Evolutionary conservation across 352 stramenopile species (phyloP), one percentile per base, ranked within the genome.

Genomic region (Phytophthora boehmeriae): DNA sequence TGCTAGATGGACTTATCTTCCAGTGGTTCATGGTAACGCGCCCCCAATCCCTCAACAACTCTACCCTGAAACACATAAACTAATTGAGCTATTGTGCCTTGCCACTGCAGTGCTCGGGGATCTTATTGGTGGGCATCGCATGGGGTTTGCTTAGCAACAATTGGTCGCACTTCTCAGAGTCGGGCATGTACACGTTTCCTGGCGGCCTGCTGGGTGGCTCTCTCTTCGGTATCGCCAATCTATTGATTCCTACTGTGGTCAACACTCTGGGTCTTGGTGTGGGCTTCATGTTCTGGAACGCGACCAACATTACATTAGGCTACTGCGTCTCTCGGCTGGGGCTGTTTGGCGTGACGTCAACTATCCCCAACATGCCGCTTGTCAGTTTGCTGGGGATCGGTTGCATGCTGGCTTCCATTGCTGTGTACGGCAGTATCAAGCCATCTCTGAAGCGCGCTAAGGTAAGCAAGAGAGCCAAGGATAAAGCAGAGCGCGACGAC

Each of bases 281-380:
- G 23, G 86, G 86, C 54, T 95, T 95, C 51, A 93, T 93, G 83
- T 72, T 95, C 47, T 95, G 86, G 86, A 95, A 95, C 66, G 83
- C 79, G 41, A 90, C 84, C 43, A 95, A 93, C 66, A 90, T 95
- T 67, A 79, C 81, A 16, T 73, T 93, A 50, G 86, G 83, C 23
- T 95, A 92, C 63, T 78, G 88, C 42, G 79, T 95, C 41, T 92
- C 84, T 16, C 73, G 86, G 14, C 75, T 86, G 8, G 86, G 86
- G 2, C 75, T 94, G 11, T 82, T 94, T 57, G 86, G 86, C 17
- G 75, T 94, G 14, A 47, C 61, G 8, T 67, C 75, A 22, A 94
- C 86, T 6, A 76, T 94, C 38, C 83, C 86, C 8, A 78, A 43
- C n/a, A 70, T 73, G 52, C 83, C 78, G 11, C 63, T 59, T 38